Conservation (phyloP, 805 yeast species). For the Cyberlindnera petersonii region DNA sequence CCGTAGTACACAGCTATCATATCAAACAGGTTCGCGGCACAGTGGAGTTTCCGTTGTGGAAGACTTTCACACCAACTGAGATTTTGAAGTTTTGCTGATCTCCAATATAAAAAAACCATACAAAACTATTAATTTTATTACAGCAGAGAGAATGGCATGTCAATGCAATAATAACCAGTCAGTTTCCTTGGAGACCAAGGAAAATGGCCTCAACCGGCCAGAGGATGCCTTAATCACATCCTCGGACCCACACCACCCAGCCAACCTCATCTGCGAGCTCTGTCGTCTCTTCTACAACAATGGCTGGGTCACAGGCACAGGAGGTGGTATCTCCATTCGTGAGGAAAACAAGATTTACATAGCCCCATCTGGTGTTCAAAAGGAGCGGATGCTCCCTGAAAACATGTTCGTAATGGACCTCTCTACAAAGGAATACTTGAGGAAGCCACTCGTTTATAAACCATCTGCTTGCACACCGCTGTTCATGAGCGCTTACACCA, state of each 20-base stretch:
- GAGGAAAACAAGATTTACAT: constrained; percentile 57
- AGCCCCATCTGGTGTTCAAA: constrained; percentile 96
- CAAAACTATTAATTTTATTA: background rate
- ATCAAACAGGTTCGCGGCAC: too few relatives aligned
- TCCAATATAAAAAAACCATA: too few relatives aligned
- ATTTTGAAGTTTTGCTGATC: too few relatives aligned
- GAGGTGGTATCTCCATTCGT: constrained; percentile 84
- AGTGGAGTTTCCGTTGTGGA: too few relatives aligned
- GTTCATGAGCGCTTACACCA: constrained; percentile 63
- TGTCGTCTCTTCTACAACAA: constrained; percentile 73
- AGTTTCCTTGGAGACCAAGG: background rate
- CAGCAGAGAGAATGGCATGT: constrained; percentile 5
- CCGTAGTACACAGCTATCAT: too few relatives aligned
- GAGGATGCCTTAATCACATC: constrained; percentile 23
- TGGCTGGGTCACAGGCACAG: constrained; percentile 95
- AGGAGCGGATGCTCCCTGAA: constrained; percentile 77
- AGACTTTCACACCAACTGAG: too few relatives aligned
- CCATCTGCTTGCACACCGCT: constrained; percentile 95
- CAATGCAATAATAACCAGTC: constrained; percentile 6
- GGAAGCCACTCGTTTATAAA: constrained; percentile 63
- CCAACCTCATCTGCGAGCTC: constrained; percentile 76
- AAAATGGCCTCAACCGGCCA: constrained; percentile 3
- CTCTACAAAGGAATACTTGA: constrained; percentile 46
- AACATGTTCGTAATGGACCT: constrained; percentile 75
- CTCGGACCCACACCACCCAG: constrained; percentile 46